phyloP scores from a whole-genome alignment of 495 filamentous ascomycete species.

The Aspergillus saccharolyticus region DNA sequence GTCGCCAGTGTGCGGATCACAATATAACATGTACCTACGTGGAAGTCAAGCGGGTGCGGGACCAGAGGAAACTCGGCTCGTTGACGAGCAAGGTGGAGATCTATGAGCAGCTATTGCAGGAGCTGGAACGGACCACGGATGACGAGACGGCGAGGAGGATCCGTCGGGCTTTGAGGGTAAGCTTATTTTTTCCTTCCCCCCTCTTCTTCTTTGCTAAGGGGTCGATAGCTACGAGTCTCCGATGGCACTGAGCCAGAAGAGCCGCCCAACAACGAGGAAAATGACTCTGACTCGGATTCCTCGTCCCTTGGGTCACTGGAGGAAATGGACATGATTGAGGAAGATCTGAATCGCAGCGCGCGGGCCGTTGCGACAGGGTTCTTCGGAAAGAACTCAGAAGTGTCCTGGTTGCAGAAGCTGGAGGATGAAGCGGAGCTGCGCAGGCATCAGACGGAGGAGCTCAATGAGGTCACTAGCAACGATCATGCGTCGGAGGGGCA shows the following conservation, averaged over 20 bases:
- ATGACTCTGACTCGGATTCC: slow-evolving; percentile 23
- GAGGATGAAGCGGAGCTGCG: slow-evolving; percentile 25
- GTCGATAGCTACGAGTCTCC: neutral
- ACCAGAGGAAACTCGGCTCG: slow-evolving; percentile 42
- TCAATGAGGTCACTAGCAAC: neutral
- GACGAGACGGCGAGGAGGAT: slow-evolving; percentile 27
- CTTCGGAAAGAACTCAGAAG: slow-evolving; percentile 59
- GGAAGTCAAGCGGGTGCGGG: slow-evolving; percentile 55
- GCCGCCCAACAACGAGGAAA: slow-evolving; percentile 5
- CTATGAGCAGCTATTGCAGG: slow-evolving; percentile 40
- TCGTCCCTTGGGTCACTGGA: slow-evolving; percentile 54
- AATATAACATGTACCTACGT: slow-evolving; percentile 46
- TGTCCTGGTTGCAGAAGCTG: slow-evolving; percentile 54
- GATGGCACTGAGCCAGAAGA: neutral
- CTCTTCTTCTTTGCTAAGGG: slow-evolving; percentile 1
- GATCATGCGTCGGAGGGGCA: neutral
- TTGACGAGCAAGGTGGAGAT: slow-evolving; percentile 40
- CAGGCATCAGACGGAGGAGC: neutral
- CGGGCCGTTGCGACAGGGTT: slow-evolving; percentile 49
- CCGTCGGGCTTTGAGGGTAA: slow-evolving; percentile 30
- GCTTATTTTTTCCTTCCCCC: slow-evolving; percentile 3
- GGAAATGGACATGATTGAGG: slow-evolving; percentile 52
- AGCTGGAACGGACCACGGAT: slow-evolving; percentile 32
- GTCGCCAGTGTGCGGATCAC: slow-evolving; percentile 49
- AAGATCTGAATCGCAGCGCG: slow-evolving; percentile 53